Evolutionary conservation across 148 eudicot genomes (phyloP).

Genomic region (Nepenthes mirabilis): DNA sequence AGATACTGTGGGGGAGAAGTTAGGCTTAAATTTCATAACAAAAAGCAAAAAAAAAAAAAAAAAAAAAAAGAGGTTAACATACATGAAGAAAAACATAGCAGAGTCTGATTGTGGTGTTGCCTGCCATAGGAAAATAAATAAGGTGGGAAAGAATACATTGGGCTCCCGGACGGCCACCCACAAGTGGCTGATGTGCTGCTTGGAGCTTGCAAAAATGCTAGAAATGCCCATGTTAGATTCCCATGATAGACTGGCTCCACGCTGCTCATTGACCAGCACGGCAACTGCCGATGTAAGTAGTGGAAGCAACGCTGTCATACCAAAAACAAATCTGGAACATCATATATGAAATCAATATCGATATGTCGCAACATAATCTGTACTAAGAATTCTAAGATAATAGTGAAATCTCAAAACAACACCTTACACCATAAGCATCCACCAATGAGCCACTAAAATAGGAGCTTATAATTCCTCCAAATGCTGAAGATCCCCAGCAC

Average conservation of each 20-base stretch:
- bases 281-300: conserved; percentile 93
- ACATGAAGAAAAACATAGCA: conserved; percentile 94
- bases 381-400: conserved; percentile 1
- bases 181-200: conserved; percentile 42
- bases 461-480: conserved; percentile 90
- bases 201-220: conserved; percentile 40
- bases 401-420: conserved; percentile 7
- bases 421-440: conserved; percentile 98
- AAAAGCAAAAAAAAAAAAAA: not conserved
- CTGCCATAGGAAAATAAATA: conserved; percentile 95
- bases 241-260: conserved; percentile 26
- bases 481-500: conserved; percentile 98
- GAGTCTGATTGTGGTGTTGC: conserved; percentile 98
- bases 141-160: conserved; percentile 80
- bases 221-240: conserved; percentile 26
- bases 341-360: not conserved
- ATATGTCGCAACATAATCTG: conserved; percentile 1
- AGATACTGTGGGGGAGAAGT: not conserved
- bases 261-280: conserved; percentile 77
- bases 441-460: conserved; percentile 98
- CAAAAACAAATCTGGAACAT: conserved; percentile 86
- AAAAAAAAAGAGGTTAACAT: conserved; percentile 15
- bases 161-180: conserved; percentile 83
- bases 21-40: not conserved
- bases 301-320: conserved; percentile 92